phyloP scores from a whole-genome alignment of 805 yeast genomes.

The Starmerella gropengiesseri region DNA sequence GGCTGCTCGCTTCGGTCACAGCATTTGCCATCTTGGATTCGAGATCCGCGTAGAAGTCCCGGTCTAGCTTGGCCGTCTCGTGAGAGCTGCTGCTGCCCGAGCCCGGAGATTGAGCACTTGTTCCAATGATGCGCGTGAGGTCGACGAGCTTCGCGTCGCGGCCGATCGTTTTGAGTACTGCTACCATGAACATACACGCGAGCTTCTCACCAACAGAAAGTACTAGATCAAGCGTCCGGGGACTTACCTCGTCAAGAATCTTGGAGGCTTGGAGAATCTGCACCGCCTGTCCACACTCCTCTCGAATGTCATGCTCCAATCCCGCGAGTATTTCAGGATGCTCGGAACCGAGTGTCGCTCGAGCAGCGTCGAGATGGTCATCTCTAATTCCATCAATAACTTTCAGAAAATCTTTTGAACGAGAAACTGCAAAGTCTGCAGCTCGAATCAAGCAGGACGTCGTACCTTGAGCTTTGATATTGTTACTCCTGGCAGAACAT shows the following conservation, averaged over 20 bases:
- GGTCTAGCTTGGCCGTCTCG: constrained; percentile 48
- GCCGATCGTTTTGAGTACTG: constrained; percentile 75
- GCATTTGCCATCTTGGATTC: constrained; percentile 40
- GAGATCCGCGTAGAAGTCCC: constrained; percentile 45
- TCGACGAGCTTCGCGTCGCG: constrained; percentile 68
- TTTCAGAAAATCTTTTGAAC: constrained; percentile 33
- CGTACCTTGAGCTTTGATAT: constrained; percentile 89
- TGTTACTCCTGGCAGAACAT: constrained; percentile 87
- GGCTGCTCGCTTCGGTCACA: constrained; percentile 27
- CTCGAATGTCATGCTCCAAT: constrained; percentile 48
- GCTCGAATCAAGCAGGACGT: constrained; percentile 75
- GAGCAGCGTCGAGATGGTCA: constrained; percentile 73
- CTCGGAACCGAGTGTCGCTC: constrained; percentile 36
- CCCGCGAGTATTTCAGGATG: constrained; percentile 37
- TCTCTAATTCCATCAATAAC: constrained; percentile 57
- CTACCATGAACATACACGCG: constrained; percentile 80
- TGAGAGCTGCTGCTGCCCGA: constrained; percentile 36
- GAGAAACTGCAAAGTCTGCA: constrained; percentile 46
- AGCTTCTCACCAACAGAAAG: constrained; percentile 92
- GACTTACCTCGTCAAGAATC: constrained; percentile 80
- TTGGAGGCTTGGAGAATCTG: constrained; percentile 76
- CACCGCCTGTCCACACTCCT: constrained; percentile 57
- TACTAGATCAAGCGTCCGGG: constrained; percentile 78
- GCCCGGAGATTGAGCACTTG: constrained; percentile 2
- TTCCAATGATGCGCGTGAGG: constrained; percentile 50